Evolutionary conservation across 345 rosid species (phyloP).

Genomic region (Sonneratia alba): DNA sequence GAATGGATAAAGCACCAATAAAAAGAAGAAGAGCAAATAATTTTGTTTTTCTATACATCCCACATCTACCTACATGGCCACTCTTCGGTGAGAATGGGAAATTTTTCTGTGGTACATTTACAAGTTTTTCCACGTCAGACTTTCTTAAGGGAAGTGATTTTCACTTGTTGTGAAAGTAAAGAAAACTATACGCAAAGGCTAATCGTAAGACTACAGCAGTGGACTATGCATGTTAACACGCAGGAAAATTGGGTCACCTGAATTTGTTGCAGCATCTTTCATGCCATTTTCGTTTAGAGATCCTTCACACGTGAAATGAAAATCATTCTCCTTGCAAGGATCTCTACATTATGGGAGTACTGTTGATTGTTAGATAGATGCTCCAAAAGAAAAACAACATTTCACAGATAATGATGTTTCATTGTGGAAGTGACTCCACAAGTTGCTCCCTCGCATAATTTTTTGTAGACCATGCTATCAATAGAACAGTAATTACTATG

Average conservation of each 20-base stretch:
- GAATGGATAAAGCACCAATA: not conserved
- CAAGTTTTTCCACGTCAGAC: not conserved
- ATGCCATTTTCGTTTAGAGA: conserved; percentile 21
- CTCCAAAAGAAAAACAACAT: not conserved
- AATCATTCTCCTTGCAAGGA: conserved; percentile 23
- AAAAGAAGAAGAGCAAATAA: too few relatives aligned
- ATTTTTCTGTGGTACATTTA: not conserved
- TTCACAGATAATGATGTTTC: not conserved
- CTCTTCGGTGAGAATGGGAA: not conserved
- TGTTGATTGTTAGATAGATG: conserved; percentile 3
- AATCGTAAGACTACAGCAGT: not conserved
- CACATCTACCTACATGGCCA: too few relatives aligned
- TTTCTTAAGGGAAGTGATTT: not conserved
- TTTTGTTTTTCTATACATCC: too few relatives aligned
- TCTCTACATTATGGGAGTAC: conserved; percentile 1
- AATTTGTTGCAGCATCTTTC: conserved; percentile 26
- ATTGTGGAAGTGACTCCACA: not conserved
- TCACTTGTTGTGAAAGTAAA: not conserved
- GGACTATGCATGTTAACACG: not conserved
- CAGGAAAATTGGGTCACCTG: conserved; percentile 22
- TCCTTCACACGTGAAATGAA: conserved; percentile 26
- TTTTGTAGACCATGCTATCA: not conserved
- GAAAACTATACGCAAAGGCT: not conserved
- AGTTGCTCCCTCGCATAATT: not conserved
- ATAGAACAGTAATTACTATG: not conserved